Conservation (phyloP, 202 grass and related monocot genomes). For the Hordeum pubiflorum region DNA sequence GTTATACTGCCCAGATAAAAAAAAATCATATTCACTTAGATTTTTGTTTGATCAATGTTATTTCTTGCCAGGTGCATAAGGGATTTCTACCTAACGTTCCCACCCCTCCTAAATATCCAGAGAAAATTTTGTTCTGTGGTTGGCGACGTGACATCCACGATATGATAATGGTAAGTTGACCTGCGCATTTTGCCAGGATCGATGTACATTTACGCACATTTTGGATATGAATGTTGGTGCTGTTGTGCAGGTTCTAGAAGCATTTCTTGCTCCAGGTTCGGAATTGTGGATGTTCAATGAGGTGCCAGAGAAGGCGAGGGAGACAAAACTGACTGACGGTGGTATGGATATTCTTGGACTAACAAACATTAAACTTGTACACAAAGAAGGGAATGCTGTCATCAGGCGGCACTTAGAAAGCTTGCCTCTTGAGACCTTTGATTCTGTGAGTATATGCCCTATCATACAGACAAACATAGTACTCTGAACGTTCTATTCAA, state of each 20-base stretch:
- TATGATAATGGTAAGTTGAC: constrained; percentile 93
- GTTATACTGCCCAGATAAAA: background rate
- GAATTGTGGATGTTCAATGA: constrained; percentile 99
- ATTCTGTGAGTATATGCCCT: constrained; percentile 68
- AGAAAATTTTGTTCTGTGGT: constrained; percentile 97
- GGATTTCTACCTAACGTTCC: constrained; percentile 68
- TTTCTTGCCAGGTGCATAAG: constrained; percentile 51
- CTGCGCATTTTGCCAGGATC: background rate
- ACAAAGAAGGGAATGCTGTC: constrained; percentile 97
- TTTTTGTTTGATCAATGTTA: constrained; percentile 13
- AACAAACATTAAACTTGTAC: constrained; percentile 89
- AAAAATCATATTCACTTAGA: background rate
- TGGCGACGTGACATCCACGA: constrained; percentile 98
- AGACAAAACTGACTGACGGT: constrained; percentile 76
- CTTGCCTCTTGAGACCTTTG: constrained; percentile 94
- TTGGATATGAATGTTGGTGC: background rate
- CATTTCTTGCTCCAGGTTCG: constrained; percentile 86
- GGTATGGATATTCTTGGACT: constrained; percentile 74
- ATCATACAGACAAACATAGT: background rate
- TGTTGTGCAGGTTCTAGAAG: constrained; percentile 78
- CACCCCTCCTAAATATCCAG: constrained; percentile 81
- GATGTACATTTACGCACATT: background rate
- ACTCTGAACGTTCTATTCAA: constrained; percentile 7
- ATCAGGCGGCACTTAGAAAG: constrained; percentile 85
- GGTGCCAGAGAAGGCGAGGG: constrained; percentile 87